Base-by-base conservation (phyloP, 2,329 filamentous ascomycete species). In the Anisogramma anomala region DNA sequence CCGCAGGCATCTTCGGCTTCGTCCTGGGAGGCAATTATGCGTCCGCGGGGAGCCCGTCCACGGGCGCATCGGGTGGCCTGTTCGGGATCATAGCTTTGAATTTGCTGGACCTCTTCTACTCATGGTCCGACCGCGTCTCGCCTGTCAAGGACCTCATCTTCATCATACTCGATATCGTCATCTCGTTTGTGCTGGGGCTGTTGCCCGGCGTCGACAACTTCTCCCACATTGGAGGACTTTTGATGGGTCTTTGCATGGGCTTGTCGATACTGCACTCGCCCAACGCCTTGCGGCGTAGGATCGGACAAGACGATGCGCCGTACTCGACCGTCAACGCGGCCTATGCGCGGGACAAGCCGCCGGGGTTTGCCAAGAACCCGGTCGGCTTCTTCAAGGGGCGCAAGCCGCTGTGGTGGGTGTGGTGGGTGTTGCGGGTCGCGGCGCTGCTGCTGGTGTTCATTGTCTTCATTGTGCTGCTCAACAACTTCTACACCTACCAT, bases 181-280 rank as follows among this genome's bases (percentile, higher is more conserved):
- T 98, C 50, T 86, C 87, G 0, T 95, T 98, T 56, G 86, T 91
- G 13, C 73, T 98, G 2, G 91, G 91, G 25, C 72, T 98, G 3
- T 71, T 98, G 1, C 91, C 91, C 0, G 89, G 88, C 7, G 65
- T 98, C 34, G 91, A 98, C 67, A 98, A 98, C 61, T 98, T 96
- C 60, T 84, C 85, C 13, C 91, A 98, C 52, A 95, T 98, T 48
- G 91, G 91, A 41, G 91, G 91, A 2, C 95, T 96, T 59, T 63
- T 94, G 37, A 94, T 94, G 78, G 91, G 91, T 1, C 65, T 98
- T 6, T 82, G 81, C 0, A 74, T 95, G 1, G 91, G 91, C 10
- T 71, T 96, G 38, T 93, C 81, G 48, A 71, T 98, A 20, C 68
- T 98, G 47, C 87, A 89, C 56, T 95, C 88, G 3, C 91, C 91